Evolutionary conservation across 768 basidiomycete genomes (phyloP).

Genomic region (Porpolomopsis calyptriformis): DNA sequence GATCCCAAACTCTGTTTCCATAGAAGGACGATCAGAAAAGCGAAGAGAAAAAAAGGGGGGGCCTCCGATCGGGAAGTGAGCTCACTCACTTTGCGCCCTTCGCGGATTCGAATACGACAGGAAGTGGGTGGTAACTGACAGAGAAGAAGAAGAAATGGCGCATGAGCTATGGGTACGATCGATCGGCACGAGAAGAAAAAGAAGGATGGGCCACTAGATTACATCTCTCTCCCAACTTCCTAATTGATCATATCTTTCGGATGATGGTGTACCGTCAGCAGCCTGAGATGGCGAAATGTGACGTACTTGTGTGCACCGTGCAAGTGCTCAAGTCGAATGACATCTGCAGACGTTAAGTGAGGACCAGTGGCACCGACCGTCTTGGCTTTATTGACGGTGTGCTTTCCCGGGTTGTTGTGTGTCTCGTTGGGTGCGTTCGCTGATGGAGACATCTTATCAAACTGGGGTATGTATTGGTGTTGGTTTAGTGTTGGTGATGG

Average conservation of each 20-base stretch:
- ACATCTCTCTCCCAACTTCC: no score
- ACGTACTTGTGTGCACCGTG: constrained; percentile 86
- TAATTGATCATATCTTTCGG: no score
- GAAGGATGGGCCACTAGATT: no score
- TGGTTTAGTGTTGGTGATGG: background rate
- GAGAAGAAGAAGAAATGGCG: constrained; percentile 38
- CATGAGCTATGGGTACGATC: constrained; percentile 12
- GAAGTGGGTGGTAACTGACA: constrained; percentile 87
- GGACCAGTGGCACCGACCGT: background rate
- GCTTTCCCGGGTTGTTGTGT: constrained; percentile 16
- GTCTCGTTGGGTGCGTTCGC: constrained; percentile 12
- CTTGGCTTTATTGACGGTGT: background rate
- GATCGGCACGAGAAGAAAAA: background rate
- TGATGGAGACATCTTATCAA: constrained; percentile 17
- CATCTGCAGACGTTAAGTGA: constrained; percentile 47
- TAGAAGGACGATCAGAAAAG: background rate
- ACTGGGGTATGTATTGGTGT: background rate
- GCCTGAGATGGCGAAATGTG: constrained; percentile 4
- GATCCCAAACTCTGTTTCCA: constrained; percentile 68
- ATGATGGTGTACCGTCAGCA: background rate
- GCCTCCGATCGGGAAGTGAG: constrained; percentile 13
- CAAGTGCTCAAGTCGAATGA: constrained; percentile 74
- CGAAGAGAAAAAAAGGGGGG: constrained; percentile 4
- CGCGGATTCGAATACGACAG: constrained; percentile 87
- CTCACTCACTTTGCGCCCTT: constrained; percentile 75